phyloP scores from a whole-genome alignment of 306 rosid genomes.

The Cercis canadensis region DNA sequence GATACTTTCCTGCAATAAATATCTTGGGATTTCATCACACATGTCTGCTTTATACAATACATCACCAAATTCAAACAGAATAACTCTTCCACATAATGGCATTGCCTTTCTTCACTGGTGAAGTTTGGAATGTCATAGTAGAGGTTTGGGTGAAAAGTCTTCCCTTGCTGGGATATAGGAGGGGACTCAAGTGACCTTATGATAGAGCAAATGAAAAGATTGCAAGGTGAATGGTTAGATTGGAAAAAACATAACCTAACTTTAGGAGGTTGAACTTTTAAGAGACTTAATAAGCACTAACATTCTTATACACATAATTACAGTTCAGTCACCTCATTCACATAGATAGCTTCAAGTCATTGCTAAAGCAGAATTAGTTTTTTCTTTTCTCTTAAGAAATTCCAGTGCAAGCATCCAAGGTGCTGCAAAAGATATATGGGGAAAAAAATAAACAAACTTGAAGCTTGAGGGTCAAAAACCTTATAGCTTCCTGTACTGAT shows the following conservation, averaged over 20 bases:
- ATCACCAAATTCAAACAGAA: too few species aligned
- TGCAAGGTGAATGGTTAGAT: not conserved
- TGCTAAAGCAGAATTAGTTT: conserved; percentile 6
- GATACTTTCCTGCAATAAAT: not conserved
- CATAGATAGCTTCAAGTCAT: not conserved
- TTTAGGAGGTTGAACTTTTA: conserved; percentile 4
- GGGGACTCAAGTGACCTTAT: not conserved
- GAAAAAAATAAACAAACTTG: conserved; percentile 15
- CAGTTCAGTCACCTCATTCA: not conserved
- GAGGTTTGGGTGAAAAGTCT: not conserved
- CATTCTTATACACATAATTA: conserved; percentile 4
- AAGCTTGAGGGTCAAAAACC: conserved; percentile 54
- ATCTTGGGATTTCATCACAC: conserved; percentile 7
- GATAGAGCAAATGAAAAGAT: not conserved
- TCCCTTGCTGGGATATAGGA: not conserved
- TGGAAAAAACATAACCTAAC: conserved; percentile 1
- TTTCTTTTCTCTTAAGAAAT: not conserved
- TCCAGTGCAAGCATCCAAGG: conserved; percentile 23
- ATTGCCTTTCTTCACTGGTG: not conserved
- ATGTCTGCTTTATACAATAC: not conserved
- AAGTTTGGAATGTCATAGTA: not conserved
- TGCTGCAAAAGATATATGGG: conserved; percentile 23
- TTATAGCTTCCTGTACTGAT: conserved; percentile 43
- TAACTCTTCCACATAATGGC: not conserved
- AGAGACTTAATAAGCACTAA: conserved; percentile 14